Evolutionary conservation across 2,329 filamentous ascomycete species (phyloP), one percentile per base, ranked within the genome.

Genomic region (Myriosclerotinia scirpicola): DNA sequence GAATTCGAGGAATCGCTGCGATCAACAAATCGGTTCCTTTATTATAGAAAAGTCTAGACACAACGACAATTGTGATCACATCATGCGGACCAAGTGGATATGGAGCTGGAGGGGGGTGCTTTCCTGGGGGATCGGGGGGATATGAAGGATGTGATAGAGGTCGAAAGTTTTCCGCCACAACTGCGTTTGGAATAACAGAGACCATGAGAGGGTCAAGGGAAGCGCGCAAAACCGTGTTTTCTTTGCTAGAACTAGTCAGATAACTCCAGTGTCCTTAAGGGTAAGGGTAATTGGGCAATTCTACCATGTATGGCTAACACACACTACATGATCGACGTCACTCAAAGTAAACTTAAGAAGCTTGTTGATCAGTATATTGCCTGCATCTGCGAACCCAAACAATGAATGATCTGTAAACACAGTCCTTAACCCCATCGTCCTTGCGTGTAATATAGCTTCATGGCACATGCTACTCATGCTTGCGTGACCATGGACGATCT

Each of bases 1-100:
- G 85, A 64, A 99, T 97, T 58, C 93, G 89, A 0, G 95, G 95
- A 64, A 99, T 96, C 5, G 93, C 92, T 14, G 94, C 95, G 34
- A 97, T 97, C n/a, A 99, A 85, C 0, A 99, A 86, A 77, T 99
- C 96, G 1, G 92, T 98, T 68, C 95, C 95, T 78, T 99, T 99
- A 80, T 99, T 99, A 79, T 98, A 98, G 79, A 98, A 99, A 1
- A 99, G 87, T 26, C 95, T 92, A 11, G 93, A 97, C 69, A 99
- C 96, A 26, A 99, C 94, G 1, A 99, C 92, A 67, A 99, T 97
- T 9, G 93, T 97, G 74, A 99, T 94, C 14, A 88, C 90, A 73
- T 97, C 94, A 70, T 92, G 84, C 0, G 93, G 91, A 0, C 91
- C 90, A 3, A 96, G 84, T 8, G 87, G 87, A 64, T 88, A 88